These are phyloP conservation scores for Heterobasidion irregulare DNA, from an alignment of 1,284 basidiomycete species.

Conservation along the genomic window DNA sequence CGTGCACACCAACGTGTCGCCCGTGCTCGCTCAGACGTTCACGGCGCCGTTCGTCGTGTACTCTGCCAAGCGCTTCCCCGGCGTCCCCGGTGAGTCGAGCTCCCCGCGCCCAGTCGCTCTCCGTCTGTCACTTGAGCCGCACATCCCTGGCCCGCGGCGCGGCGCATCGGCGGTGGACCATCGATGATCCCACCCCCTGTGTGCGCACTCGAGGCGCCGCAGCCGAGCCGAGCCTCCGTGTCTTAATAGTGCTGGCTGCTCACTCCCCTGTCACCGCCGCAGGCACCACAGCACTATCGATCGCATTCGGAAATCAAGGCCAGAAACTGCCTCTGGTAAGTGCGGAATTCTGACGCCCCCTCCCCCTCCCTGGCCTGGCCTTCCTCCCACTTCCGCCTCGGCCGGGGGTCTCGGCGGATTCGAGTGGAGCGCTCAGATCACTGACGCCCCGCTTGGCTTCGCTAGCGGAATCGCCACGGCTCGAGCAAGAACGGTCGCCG, in stretches of 20 bases:
- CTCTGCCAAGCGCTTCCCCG: slow-evolving; percentile 89
- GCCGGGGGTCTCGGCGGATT: background rate
- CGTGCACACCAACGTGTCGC: slow-evolving; percentile 57
- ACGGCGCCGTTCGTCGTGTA: slow-evolving; percentile 87
- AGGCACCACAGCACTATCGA: slow-evolving; percentile 86
- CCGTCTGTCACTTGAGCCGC: background rate
- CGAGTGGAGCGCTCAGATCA: too few species aligned
- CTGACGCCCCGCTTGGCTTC: background rate
- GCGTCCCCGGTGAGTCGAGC: slow-evolving; percentile 66
- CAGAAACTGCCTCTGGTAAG: slow-evolving; percentile 82
- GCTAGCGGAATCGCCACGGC: slow-evolving; percentile 62
- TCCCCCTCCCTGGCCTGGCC: too few species aligned
- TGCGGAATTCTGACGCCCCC: slow-evolving; percentile 3
- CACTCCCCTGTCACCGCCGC: slow-evolving; percentile 2
- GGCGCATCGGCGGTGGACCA: too few species aligned
- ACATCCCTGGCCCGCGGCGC: too few species aligned
- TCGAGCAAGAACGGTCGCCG: slow-evolving; percentile 41
- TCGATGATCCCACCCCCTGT: too few species aligned
- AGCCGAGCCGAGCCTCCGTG: background rate
- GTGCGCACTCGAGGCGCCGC: too few species aligned
- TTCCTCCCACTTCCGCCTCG: background rate
- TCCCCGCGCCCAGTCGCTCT: background rate
- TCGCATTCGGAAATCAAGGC: slow-evolving; percentile 86
- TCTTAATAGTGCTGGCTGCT: background rate
- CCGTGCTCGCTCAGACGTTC: slow-evolving; percentile 77